These are phyloP conservation scores for Neurospora discreta DNA, from an alignment of 495 filamentous ascomycete species.

Conservation along the genomic window DNA sequence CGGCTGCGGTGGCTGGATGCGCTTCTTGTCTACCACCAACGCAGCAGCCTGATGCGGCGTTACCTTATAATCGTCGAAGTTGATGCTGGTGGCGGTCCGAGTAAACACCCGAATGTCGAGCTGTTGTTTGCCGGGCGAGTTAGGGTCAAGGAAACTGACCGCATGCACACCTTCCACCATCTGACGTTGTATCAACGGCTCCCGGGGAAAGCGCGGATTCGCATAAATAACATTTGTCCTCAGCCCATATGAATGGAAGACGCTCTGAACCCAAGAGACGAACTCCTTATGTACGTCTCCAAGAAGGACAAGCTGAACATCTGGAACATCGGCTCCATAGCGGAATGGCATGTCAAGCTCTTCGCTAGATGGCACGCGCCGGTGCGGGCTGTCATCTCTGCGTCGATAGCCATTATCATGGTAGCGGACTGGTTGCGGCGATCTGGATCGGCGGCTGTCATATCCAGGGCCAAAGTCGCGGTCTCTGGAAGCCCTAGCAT, in stretches of 20 bases:
- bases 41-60: slow-evolving; percentile 72
- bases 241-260: slow-evolving; percentile 59
- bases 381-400: slow-evolving; percentile 54
- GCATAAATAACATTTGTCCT: slow-evolving; percentile 67
- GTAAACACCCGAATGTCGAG: slow-evolving; percentile 80
- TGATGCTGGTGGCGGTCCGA: slow-evolving; percentile 57
- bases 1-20: slow-evolving; percentile 23
- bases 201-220: slow-evolving; percentile 63
- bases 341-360: slow-evolving; percentile 63
- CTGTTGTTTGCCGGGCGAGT: slow-evolving; percentile 54
- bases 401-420: slow-evolving; percentile 45
- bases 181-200: slow-evolving; percentile 69
- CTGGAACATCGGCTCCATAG: slow-evolving; percentile 67
- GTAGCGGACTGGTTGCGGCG: slow-evolving; percentile 27
- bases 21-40: slow-evolving; percentile 65
- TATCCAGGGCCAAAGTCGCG: slow-evolving; percentile 28
- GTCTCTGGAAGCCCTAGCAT: slow-evolving; percentile 23
- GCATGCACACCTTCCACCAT: slow-evolving; percentile 82
- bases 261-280: slow-evolving; percentile 65
- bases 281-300: slow-evolving; percentile 75
- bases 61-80: slow-evolving; percentile 70
- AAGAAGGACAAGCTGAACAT: slow-evolving; percentile 77
- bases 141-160: slow-evolving; percentile 60
- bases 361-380: slow-evolving; percentile 41
- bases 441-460: slow-evolving; percentile 49